phyloP scores from a whole-genome alignment of 306 rosid genomes.

The Vigna nakashimae region DNA sequence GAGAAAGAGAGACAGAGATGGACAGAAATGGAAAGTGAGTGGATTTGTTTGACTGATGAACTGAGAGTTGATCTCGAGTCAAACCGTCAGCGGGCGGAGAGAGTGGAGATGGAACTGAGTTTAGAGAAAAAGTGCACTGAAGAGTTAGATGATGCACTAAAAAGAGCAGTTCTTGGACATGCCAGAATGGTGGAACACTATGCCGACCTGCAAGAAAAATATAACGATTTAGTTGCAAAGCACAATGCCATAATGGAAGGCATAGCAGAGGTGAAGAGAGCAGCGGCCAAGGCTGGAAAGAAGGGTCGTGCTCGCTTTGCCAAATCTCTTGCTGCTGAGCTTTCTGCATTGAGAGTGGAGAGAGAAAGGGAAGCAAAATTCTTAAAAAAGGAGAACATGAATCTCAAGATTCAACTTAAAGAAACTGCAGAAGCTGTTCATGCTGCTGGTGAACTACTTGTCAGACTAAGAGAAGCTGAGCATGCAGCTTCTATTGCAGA shows the following conservation, averaged over 20 bases:
- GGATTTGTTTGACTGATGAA: slow-evolving; percentile 96
- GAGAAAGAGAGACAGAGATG: slow-evolving; percentile 86
- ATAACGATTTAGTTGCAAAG: slow-evolving; percentile 73
- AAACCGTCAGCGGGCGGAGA: slow-evolving; percentile 69
- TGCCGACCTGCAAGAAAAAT: slow-evolving; percentile 89
- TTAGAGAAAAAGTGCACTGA: slow-evolving; percentile 77
- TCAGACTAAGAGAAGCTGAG: slow-evolving; percentile 93
- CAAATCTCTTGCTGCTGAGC: slow-evolving; percentile 88
- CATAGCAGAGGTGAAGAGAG: slow-evolving; percentile 89
- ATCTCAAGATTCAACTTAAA: slow-evolving; percentile 85
- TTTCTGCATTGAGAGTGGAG: slow-evolving; percentile 84
- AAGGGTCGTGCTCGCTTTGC: slow-evolving; percentile 90
- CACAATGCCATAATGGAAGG: slow-evolving; percentile 91
- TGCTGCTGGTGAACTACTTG: slow-evolving; percentile 98
- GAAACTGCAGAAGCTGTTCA: slow-evolving; percentile 99
- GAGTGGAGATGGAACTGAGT: slow-evolving; percentile 73
- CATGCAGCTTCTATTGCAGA: slow-evolving; percentile 75
- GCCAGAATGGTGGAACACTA: slow-evolving; percentile 95
- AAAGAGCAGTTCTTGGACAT: slow-evolving; percentile 85
- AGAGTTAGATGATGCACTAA: slow-evolving; percentile 87
- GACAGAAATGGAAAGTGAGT: slow-evolving; percentile 98
- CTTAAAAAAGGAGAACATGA: slow-evolving; percentile 82
- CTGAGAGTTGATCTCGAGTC: slow-evolving; percentile 83
- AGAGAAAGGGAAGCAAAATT: slow-evolving; percentile 89
- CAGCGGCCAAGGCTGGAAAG: slow-evolving; percentile 80